Base-by-base conservation (phyloP, 148 eudicot genomes). In the Chenopodium quinoa region DNA sequence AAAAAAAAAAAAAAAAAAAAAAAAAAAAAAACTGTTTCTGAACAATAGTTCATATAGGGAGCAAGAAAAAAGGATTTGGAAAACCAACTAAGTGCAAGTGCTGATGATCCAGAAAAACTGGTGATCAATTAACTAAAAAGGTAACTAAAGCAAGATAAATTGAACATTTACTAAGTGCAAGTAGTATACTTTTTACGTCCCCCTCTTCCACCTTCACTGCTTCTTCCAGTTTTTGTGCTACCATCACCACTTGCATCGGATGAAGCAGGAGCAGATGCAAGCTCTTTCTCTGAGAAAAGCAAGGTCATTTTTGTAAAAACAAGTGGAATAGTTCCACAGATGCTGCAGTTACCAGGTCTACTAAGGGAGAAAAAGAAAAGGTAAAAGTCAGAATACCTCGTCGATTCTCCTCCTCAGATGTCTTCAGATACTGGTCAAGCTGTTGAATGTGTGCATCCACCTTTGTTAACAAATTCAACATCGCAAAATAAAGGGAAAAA, bases 391-490 rank as follows among this genome's bases (percentile, higher is more conserved):
- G 65, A 80, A 75, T 91, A 95, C 97, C 97, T 25, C 93, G 94
- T 31, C 92, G 89, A 52, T 83, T 89, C 67, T 93, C 98, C 88
- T 93, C 97, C 82, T 94, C 92, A 81, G 90, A 84, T 72, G 86
- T 92, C 84, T 85, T 93, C 81, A 95, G 83, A 83, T 93, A 93
- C 81, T 93, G 97, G 90, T 95, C 98, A 81, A 95, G 97, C 79
- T 93, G 98, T 78, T 95, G 98, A 83, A 95, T 86, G 81, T 95
- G 97, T 77, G 94, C 78, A 86, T 95, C 98, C 64, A 95, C 98
- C 98, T 95, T 82, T 95, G 83, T 87, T 75, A 71, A 65, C 82
- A 32, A 19, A 76, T 73, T 65, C 78, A 77, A 65, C 46, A 64
- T 82, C 65, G 65, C 67, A 71, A 71, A 58, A 22, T 73, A 12